Base-by-base conservation (phyloP, 1,284 basidiomycete species). In the Pyrrhoderma noxium region DNA sequence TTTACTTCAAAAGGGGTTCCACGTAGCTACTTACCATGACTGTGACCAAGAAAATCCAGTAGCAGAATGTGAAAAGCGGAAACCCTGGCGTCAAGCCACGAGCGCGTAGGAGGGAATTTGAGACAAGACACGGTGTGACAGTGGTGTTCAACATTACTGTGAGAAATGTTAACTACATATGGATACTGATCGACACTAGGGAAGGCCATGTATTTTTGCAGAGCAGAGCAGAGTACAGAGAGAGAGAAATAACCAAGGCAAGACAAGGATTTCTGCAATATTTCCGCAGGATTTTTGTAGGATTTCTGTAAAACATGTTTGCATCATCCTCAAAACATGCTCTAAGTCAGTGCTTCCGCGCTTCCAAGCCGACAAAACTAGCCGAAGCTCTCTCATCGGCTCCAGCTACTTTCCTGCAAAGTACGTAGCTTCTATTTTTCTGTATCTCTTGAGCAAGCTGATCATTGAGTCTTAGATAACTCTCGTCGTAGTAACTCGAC, bases 321-420 rank as follows among this genome's bases (percentile, higher is more conserved):
- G 68, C 69, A 39, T 71, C 69, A 31, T 67, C 67, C 31, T 72
- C 71, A 38, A 67, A 66, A 38, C 57, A 63, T 62, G 66, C 60
- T 36, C 57, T 71, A 14, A 68, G 64, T 48, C 59, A 60, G 40
- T 58, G 53, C 11, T 44, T 51, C 8, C 45, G 25, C 34, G 18
- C 40, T 2, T 23, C 52, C 3, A 8, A 19, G 35, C 36, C n/a
- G 14, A n/a, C n/a, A 13, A 25, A 34, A 27, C 1, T 50, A 44
- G 38, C 21, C 51, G 52, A 8, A 31, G 36, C 23, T 1, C 19
- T 47, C 13, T 34, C 34, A 13, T n/a, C 35, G 11, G 18, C 44
- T 22, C 19, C 31, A 22, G 23, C 37, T 21, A 19, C 21, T 21
- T 51, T 23, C 37, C 21, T n/a, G 38, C n/a, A 7, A 14, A 23